Evolutionary conservation across 768 basidiomycete species (phyloP), one percentile per base, ranked within the genome.

Genomic region (Amanita rimosa): DNA sequence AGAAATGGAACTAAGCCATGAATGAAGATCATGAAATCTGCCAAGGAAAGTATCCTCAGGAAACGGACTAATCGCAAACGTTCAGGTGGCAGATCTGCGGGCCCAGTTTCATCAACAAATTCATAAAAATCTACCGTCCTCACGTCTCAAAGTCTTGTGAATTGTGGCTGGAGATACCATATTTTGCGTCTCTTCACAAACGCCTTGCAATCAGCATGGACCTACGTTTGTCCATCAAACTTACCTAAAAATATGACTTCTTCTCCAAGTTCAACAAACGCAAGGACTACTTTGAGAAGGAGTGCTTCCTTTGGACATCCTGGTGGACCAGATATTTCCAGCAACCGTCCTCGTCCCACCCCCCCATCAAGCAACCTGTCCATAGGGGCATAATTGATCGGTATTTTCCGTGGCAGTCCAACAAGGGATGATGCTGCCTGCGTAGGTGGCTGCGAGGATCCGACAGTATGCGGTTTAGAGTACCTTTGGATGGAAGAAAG

Each of bases 281-380:
- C 68, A 29, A 63, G 59, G 11, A 72, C 69, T 39, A 85, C 70
- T 44, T 72, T 68, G 11, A 73, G 61, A 7, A 75, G 74, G 6
- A 86, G 53, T 10, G 56, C 58, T 50, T 82, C 81, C 54, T 85
- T 88, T 8, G 76, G 73, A 34, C 75, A 73, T 42, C 86, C 86
- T 0, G 86, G 85, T 39, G 84, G 82, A 0, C 86, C 85, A 26
- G 83, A 83, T 55, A 89, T 66, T 64, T 89, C 86, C 16, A 88
- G 67, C 52, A 85, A 69, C 53, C 74, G 69, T 6, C 83, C 81
- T 49, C 69, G 70, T 47, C 66, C 63, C 39, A 89, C 62, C 13
- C 86, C 86, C 39, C 83, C 83, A 27, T 67, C 73, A 4, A 89
- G 69, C 2, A 87, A 59, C 14, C 64, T 64, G 54, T 88, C 81